Percentiles rank a stretch among this genome's conserved stretches.
Conservation (phyloP, 75 land plant species). For the Azolla pinnata region DNA sequence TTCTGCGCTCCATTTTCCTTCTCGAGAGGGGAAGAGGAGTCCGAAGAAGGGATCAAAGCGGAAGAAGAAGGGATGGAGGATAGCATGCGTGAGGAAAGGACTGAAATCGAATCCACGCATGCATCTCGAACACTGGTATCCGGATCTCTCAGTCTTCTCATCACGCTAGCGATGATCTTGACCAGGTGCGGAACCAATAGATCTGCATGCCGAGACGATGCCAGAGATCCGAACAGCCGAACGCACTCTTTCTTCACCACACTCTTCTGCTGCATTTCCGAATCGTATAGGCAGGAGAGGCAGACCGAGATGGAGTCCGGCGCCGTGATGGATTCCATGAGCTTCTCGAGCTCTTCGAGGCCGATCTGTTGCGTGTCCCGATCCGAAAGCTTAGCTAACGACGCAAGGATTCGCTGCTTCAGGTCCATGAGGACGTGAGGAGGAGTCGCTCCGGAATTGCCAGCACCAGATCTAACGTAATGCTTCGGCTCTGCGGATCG, state of each 20-base stretch:
- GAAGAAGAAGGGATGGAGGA: conserved; percentile 22
- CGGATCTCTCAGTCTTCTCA: conserved; percentile 52
- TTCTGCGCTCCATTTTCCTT: background rate
- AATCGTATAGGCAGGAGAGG: conserved; percentile 53
- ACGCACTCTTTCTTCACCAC: conserved; percentile 51
- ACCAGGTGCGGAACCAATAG: conserved; percentile 40
- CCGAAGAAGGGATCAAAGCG: conserved; percentile 16
- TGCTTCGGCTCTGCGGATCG: too few relatives aligned
- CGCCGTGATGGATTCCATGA: conserved; percentile 27
- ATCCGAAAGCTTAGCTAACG: conserved; percentile 6
- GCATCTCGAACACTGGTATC: conserved; percentile 63
- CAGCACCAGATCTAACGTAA: too few relatives aligned
- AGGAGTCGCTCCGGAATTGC: too few relatives aligned
- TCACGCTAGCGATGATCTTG: conserved; percentile 47
- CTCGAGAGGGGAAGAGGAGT: background rate
- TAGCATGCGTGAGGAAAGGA: conserved; percentile 38
- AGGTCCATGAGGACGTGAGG: conserved; percentile 70
- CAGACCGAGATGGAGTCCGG: conserved; percentile 52
- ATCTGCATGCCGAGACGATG: conserved; percentile 40
- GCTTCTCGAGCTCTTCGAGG: conserved; percentile 31
- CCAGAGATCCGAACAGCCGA: conserved; percentile 34
- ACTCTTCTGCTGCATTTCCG: conserved; percentile 33
- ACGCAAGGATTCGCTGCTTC: conserved; percentile 53
- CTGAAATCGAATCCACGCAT: conserved; percentile 48
- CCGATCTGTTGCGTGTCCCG: conserved; percentile 1